These are phyloP conservation scores for Gautieria morchelliformis DNA, from an alignment of 768 basidiomycete species.

Conservation along the genomic window DNA sequence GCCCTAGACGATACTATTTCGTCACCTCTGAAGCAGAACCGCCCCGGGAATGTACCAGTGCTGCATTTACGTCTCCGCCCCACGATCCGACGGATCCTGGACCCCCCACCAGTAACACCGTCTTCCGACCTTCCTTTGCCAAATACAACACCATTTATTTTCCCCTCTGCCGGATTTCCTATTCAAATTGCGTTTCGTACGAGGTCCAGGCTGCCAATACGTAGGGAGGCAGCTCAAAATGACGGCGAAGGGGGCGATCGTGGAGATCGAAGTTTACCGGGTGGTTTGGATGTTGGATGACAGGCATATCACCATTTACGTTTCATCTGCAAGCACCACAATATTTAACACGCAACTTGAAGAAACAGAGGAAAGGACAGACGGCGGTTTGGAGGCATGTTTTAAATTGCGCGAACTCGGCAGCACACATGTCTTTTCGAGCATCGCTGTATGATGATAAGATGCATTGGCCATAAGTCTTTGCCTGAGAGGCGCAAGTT, in stretches of 20 bases:
- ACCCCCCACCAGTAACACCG: constrained; percentile 33
- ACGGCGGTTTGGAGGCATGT: constrained; percentile 75
- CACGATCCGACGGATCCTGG: constrained; percentile 47
- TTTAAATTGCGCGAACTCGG: constrained; percentile 78
- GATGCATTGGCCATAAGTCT: constrained; percentile 84
- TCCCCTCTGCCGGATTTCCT: constrained; percentile 4
- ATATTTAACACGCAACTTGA: neutral
- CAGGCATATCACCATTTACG: constrained; percentile 38
- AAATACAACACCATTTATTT: constrained; percentile 39
- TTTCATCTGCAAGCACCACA: constrained; percentile 33
- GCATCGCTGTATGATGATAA: constrained; percentile 76
- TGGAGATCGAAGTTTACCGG: constrained; percentile 32
- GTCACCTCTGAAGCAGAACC: constrained; percentile 18
- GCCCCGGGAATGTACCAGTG: constrained; percentile 25
- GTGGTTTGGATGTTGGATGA: constrained; percentile 14
- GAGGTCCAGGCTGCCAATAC: neutral
- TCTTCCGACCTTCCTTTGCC: constrained; percentile 41
- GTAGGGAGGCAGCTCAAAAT: constrained; percentile 30
- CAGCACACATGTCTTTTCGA: constrained; percentile 70
- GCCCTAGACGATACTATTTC: constrained; percentile 10
- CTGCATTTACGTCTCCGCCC: constrained; percentile 52
- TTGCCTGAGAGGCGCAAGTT: constrained; percentile 64
- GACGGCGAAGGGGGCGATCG: constrained; percentile 37
- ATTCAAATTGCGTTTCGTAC: constrained; percentile 3
- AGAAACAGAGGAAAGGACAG: constrained; percentile 24